These are phyloP conservation scores for Ogataea ganodermae DNA, from an alignment of 805 yeast species.

Conservation along the genomic window DNA sequence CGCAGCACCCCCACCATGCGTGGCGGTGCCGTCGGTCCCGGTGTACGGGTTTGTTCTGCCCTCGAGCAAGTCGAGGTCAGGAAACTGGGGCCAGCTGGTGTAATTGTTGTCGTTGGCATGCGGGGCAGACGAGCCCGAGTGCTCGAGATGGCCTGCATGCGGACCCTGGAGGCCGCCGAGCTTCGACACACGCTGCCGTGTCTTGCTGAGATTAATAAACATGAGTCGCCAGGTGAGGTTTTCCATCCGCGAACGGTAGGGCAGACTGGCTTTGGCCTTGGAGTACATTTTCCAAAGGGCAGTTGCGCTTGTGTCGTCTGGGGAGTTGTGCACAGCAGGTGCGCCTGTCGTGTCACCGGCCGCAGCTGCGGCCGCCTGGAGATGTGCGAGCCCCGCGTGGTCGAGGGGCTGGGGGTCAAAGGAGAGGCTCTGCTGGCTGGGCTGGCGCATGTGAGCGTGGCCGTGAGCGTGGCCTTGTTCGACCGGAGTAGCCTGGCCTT, in stretches of 20 bases:
- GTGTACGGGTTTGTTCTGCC: conserved; percentile 5
- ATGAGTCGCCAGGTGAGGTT: conserved; percentile 88
- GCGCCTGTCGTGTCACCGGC: conserved; percentile 7
- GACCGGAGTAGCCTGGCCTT: not conserved
- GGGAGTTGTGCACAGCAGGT: conserved; percentile 1
- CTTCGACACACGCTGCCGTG: conserved; percentile 5
- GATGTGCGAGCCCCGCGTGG: conserved; percentile 1
- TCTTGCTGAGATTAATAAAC: conserved; percentile 46
- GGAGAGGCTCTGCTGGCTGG: not conserved
- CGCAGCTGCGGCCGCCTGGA: not conserved
- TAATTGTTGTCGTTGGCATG: conserved; percentile 22
- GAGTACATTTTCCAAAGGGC: conserved; percentile 82
- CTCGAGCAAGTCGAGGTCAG: conserved; percentile 30
- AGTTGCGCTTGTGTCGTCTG: conserved; percentile 45
- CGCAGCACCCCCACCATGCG: not conserved
- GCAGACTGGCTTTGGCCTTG: conserved; percentile 71
- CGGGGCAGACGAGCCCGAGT: not conserved
- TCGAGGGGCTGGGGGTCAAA: conserved; percentile 10
- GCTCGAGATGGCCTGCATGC: not conserved
- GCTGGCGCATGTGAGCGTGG: not conserved
- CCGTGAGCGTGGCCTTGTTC: not conserved
- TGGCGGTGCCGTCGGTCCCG: not conserved
- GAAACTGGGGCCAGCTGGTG: conserved; percentile 38
- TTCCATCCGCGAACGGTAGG: conserved; percentile 76
- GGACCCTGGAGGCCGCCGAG: conserved; percentile 1